Base-by-base conservation (phyloP, 495 filamentous ascomycete species). In the Penicillium lividum region DNA sequence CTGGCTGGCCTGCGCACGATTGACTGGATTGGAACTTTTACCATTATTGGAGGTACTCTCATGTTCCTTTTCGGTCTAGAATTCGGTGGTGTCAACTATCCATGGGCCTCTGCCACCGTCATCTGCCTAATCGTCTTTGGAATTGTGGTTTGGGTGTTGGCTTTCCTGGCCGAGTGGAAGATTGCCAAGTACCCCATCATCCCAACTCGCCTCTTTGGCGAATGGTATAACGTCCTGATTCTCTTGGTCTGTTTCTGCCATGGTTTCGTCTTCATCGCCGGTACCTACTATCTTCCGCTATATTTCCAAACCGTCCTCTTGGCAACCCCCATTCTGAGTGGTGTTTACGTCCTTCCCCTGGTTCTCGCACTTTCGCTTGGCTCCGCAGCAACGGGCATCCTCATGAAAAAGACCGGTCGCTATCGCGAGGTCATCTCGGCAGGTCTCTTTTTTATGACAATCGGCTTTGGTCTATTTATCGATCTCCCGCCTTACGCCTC, bases 51-150 rank as follows among this genome's bases (percentile, higher is more conserved):
- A n/a, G 89, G 84, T 9, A 91, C 89, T 0, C 73, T 94, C 34
- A 92, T 95, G 85, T 80, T 96, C 63, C 80, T 95, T 13, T 84
- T 94, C 34, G 91, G 88, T 9, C 80, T 95, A 11, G 86, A 91
- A 64, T 88, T 87, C 56, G 91, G 91, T 49, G 92, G 92, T 18
- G 79, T 89, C 34, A 79, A 77, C n/a, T 81, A 82, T 58, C 88
- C 90, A 15, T 96, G 92, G 92, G 64, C 63, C 53, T 93, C 90
- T 0, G 73, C 88, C 0, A 86, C 80, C 0, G 89, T 94, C 44
- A 80, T 96, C 53, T 92, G 89, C 70, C 76, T 94, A 22, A 81
- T 96, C 57, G 73, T 94, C 30, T 91, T 93, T 62, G 91, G 92
- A 8, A 42, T 87, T 28, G 34, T 87, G 10, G 80, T 80, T n/a